phyloP scores from a whole-genome alignment of 2,329 filamentous ascomycete species.

The Oidium heveae region DNA sequence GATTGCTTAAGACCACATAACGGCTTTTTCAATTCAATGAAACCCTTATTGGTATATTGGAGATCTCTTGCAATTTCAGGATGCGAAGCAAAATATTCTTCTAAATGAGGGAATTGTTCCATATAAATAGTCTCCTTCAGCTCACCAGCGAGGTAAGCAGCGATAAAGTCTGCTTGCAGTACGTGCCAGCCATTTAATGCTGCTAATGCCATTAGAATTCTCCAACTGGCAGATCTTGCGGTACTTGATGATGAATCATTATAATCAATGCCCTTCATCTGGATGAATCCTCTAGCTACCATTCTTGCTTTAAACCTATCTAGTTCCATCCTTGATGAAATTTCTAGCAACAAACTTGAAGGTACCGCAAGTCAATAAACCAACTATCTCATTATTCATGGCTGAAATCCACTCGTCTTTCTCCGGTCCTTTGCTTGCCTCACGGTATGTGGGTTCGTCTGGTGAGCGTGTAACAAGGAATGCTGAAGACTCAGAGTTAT shows the following conservation, averaged over 20 bases:
- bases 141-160: neutral
- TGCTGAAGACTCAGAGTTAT: neutral
- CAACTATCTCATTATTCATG: neutral
- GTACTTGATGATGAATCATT: neutral
- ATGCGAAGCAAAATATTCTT: neutral
- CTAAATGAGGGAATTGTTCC: neutral
- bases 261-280: neutral
- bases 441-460: neutral
- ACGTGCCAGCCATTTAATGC: neutral
- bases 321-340: neutral
- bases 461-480: neutral
- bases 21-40: neutral
- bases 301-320: neutral
- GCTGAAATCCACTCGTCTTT: neutral
- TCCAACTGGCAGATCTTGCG: neutral
- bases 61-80: neutral
- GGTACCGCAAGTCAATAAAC: too few relatives aligned
- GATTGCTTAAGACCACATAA: neutral
- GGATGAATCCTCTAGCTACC: neutral
- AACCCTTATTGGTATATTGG: neutral
- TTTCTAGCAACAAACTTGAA: neutral
- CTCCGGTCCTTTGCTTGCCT: neutral
- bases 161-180: neutral
- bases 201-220: neutral
- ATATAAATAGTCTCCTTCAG: neutral